phyloP scores from a whole-genome alignment of 176 grass and related monocot genomes.

The Hordeum vulgare region MorexV3_pseudomolecules_assembly NC_058519.1:344922981-344923480 shows the following conservation, averaged over 20 bases:
- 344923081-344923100: conserved; percentile 74
- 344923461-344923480: not conserved
- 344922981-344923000: not conserved
- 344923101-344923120: conserved; percentile 42
- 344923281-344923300: too few species aligned
- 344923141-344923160: not conserved
- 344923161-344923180: conserved; percentile 7
- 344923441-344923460: not conserved
- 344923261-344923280: too few species aligned
- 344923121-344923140: conserved; percentile 49
- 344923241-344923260: not conserved
- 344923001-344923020: conserved; percentile 49
- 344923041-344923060: conserved; percentile 75
- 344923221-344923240: not conserved
- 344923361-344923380: too few species aligned
- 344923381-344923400: too few species aligned
- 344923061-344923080: conserved; percentile 73
- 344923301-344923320: too few species aligned
- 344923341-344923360: too few species aligned
- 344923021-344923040: conserved; percentile 87
- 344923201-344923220: not conserved
- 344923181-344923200: conserved; percentile 28
- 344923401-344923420: not conserved
- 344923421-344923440: not conserved
- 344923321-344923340: too few species aligned